Percentiles rank a stretch among this genome's conserved stretches.
Evolutionary conservation across 768 basidiomycete species (phyloP).

Genomic region (Mrakia frigida): DNA sequence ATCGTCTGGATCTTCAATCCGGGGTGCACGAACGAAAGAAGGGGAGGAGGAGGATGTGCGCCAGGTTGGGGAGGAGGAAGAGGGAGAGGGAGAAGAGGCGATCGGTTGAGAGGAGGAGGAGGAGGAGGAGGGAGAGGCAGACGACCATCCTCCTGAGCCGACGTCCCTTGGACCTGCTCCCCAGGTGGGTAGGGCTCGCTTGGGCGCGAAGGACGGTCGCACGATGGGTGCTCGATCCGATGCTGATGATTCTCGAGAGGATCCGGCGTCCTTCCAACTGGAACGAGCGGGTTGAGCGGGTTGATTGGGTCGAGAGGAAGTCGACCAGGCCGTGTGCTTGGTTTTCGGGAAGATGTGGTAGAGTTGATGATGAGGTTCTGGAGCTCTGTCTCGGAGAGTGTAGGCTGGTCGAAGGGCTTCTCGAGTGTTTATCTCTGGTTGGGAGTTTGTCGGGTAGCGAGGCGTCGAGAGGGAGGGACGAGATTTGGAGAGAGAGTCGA

Average conservation of each 20-base stretch:
- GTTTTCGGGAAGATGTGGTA: not conserved
- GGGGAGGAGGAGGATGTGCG: too few relatives aligned
- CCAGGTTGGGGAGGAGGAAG: too few relatives aligned
- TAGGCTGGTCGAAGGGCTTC: not conserved
- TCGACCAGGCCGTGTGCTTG: too few relatives aligned
- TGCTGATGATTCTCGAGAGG: not conserved
- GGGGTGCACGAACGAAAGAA: too few relatives aligned
- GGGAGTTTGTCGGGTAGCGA: not conserved
- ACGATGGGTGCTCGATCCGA: not conserved
- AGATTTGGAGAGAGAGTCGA: not conserved
- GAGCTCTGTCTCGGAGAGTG: not conserved
- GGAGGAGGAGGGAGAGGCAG: too few relatives aligned
- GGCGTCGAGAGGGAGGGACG: not conserved
- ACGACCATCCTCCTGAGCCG: too few relatives aligned
- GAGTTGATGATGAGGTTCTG: not conserved
- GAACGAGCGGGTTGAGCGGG: too few relatives aligned
- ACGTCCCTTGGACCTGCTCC: not conserved
- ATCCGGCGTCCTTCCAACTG: too few relatives aligned
- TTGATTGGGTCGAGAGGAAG: too few relatives aligned
- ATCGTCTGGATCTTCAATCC: too few relatives aligned
- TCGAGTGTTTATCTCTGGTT: not conserved
- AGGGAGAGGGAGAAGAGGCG: too few relatives aligned
- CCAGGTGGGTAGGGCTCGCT: not conserved
- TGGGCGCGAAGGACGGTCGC: not conserved
- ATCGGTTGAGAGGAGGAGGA: too few relatives aligned